A percentile compares a stretch with the other conserved stretches of the same genome.
phyloP scores from a whole-genome alignment of 1,284 basidiomycete genomes.

The Schizophyllum commune region DNA sequence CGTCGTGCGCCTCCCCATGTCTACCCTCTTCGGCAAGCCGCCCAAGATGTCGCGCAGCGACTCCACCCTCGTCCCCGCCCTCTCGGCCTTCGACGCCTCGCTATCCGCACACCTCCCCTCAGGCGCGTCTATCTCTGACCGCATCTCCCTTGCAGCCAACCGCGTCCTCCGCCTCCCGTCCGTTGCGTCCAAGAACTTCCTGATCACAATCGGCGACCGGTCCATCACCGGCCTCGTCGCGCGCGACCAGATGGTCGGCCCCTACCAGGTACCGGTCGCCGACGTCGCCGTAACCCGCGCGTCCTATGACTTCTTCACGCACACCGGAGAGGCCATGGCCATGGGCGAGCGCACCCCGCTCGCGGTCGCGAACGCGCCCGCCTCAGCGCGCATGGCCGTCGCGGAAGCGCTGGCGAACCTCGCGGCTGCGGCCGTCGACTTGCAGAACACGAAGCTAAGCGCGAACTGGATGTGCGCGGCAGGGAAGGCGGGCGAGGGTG shows the following conservation, averaged over 20 bases:
- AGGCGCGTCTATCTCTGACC: constrained; percentile 27
- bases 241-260: constrained; percentile 98
- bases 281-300: constrained; percentile 95
- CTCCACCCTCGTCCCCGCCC: constrained; percentile 40
- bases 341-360: constrained; percentile 96
- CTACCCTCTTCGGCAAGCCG: constrained; percentile 93
- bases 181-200: constrained; percentile 93
- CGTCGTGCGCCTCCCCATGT: constrained; percentile 90
- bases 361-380: constrained; percentile 80
- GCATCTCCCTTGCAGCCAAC: constrained; percentile 53
- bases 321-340: constrained; percentile 93
- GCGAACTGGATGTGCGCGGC: constrained; percentile 99
- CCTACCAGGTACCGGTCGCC: constrained; percentile 96
- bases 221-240: constrained; percentile 91
- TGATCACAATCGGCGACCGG: constrained; percentile 97
- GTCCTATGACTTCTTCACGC: constrained; percentile 86
- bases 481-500: constrained; percentile 85
- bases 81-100: constrained; percentile 65
- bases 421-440: constrained; percentile 68
- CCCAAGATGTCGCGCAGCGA: constrained; percentile 86
- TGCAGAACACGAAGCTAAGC: constrained; percentile 83
- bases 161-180: constrained; percentile 88
- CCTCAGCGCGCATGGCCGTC: constrained; percentile 94
- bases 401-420: constrained; percentile 93
- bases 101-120: constrained; percentile 60